These are phyloP conservation scores for Rosa multiflora DNA, from an alignment of 306 rosid species.

Conservation along the genomic window DNA sequence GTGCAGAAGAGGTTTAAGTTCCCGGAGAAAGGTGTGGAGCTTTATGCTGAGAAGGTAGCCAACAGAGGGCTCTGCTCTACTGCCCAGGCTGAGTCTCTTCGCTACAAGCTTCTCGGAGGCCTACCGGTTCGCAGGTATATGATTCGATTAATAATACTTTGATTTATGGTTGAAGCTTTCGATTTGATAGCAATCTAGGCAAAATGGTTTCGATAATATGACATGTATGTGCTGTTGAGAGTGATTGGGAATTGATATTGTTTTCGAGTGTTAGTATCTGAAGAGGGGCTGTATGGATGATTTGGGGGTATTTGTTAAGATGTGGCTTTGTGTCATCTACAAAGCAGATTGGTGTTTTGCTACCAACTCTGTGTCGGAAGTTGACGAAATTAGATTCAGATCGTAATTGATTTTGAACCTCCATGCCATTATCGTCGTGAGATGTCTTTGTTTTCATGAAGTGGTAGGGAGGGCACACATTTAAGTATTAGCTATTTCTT, in stretches of 20 bases:
- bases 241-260: neutral
- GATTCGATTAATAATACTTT: neutral
- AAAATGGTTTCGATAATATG: neutral
- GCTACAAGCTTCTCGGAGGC: constrained; percentile 77
- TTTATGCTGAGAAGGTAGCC: constrained; percentile 78
- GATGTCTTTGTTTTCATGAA: constrained; percentile 4
- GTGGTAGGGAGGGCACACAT: constrained; percentile 18
- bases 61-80: constrained; percentile 67
- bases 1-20: constrained; percentile 76
- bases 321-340: constrained; percentile 28
- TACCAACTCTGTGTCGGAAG: constrained; percentile 85
- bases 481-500: neutral
- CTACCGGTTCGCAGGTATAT: constrained; percentile 65
- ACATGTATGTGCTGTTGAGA: neutral
- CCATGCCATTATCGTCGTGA: neutral
- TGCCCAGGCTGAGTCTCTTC: constrained; percentile 74
- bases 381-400: constrained; percentile 46
- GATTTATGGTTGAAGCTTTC: neutral
- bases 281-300: neutral
- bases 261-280: neutral
- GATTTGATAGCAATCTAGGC: neutral
- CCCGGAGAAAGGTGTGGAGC: constrained; percentile 72
- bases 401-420: constrained; percentile 5
- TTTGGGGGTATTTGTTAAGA: neutral
- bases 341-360: constrained; percentile 35